Evolutionary conservation across 2,329 filamentous ascomycete species (phyloP).

Genomic region (Colletotrichum ledebouriae): DNA sequence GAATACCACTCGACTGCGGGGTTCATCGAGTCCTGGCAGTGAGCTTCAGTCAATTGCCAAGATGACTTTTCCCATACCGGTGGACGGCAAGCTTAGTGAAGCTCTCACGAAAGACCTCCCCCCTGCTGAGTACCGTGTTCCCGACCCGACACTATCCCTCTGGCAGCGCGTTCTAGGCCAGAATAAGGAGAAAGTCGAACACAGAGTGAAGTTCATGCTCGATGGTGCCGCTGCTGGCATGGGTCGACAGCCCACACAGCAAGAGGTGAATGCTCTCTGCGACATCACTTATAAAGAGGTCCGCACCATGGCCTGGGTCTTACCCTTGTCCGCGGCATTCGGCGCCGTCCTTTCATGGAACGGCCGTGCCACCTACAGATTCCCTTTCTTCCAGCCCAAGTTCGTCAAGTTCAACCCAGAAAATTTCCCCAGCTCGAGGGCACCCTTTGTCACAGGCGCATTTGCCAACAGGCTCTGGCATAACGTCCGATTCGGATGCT

Average conservation of each 20-base stretch:
- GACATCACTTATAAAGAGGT: constrained; percentile 48
- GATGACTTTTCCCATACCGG: constrained; percentile 21
- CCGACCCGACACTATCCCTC: constrained; percentile 22
- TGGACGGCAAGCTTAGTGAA: background rate
- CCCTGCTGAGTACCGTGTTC: constrained; percentile 13
- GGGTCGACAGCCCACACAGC: constrained; percentile 50
- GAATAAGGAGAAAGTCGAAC: constrained; percentile 12
- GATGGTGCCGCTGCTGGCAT: constrained; percentile 1
- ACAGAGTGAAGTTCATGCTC: background rate
- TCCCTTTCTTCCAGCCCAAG: constrained; percentile 57
- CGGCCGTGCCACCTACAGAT: constrained; percentile 53
- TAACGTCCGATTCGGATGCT: constrained; percentile 51
- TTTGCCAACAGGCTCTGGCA: constrained; percentile 54
- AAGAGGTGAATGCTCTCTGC: constrained; percentile 52
- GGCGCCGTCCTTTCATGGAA: constrained; percentile 47
- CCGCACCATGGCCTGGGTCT: constrained; percentile 50
- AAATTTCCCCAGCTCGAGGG: constrained; percentile 47
- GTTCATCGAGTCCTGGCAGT: constrained; percentile 13
- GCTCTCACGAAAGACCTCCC: constrained; percentile 5
- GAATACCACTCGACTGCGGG: background rate
- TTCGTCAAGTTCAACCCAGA: constrained; percentile 49
- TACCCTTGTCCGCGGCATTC: constrained; percentile 45
- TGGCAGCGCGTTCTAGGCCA: constrained; percentile 20
- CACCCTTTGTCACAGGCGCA: constrained; percentile 46
- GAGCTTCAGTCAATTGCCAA: background rate